Percentiles rank a stretch among this genome's conserved stretches.
Conservation (phyloP, 1,139 yeast species). For the Candida tropicalis region DNA sequence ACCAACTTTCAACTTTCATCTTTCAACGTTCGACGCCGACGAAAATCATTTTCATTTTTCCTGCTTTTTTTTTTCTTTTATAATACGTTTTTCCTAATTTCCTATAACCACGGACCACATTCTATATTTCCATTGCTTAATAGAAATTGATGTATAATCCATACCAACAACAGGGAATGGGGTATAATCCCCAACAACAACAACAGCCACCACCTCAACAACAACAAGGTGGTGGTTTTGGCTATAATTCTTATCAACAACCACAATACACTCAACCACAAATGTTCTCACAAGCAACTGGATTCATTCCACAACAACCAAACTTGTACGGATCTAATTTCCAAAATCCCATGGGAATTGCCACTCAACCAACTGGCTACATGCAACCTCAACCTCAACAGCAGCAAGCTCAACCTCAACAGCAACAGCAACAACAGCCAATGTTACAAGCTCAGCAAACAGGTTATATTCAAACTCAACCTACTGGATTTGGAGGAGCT, state of each 20-base stretch:
- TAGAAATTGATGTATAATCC: slow-evolving; percentile 42
- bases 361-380: slow-evolving; percentile 39
- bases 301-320: slow-evolving; percentile 22
- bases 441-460: slow-evolving; percentile 30
- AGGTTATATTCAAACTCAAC: slow-evolving; percentile 39
- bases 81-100: background rate
- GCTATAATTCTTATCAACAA: slow-evolving; percentile 25
- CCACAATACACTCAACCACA: slow-evolving; percentile 17
- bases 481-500: slow-evolving; percentile 36
- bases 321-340: slow-evolving; percentile 13
- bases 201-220: slow-evolving; percentile 21
- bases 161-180: slow-evolving; percentile 38
- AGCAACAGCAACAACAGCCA: slow-evolving; percentile 8
- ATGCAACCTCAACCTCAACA: slow-evolving; percentile 21
- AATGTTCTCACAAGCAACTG: slow-evolving; percentile 19
- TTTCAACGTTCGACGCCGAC: background rate
- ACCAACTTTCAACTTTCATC: no score
- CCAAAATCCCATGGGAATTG: slow-evolving; percentile 22
- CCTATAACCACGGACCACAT: background rate
- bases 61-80: background rate
- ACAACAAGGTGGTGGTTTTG: slow-evolving; percentile 31
- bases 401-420: slow-evolving; percentile 18
- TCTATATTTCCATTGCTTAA: background rate
- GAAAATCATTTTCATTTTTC: background rate
- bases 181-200: slow-evolving; percentile 24